Base-by-base conservation (phyloP, 495 filamentous ascomycete genomes). In the Podospora comata region DNA sequence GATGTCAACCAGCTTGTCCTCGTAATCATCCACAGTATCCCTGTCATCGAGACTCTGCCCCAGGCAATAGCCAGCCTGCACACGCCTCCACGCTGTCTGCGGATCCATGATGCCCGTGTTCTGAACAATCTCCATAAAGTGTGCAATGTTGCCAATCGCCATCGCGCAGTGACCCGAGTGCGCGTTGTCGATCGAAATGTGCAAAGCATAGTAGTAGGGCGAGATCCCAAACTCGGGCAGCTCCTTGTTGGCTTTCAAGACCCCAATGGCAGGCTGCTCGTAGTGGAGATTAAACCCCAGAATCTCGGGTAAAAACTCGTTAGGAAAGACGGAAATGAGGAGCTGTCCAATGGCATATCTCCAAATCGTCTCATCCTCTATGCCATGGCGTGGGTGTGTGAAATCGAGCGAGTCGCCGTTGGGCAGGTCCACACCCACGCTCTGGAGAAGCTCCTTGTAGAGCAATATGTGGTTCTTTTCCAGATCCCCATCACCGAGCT, bases 281-380 rank as follows among this genome's bases (percentile, higher is more conserved):
- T 79, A 86, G 19, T 80, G 78, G 76, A 85, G 76, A 68, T 84
- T 86, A 65, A 84, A 84, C 1, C 84, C 82, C 11, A 86, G 72
- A 23, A 85, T 81, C 70, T 85, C 84, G 9, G 83, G 84, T 9
- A 86, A 66, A 65, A 86, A 85, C 48, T 86, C 79, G 54, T 79
- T 53, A 1, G 80, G 80, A 60, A 79, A 85, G 2, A 85, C 69
- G 3, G 81, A 84, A 18, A 86, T 70, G 6, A 82, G 72, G 26
- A 85, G 66, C 61, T 86, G 84, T 11, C 76, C 77, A n/a, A 82
- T 74, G 20, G 81, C 80, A 3, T 79, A 74, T 71, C 78, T 79
- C 83, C 83, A 86, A 9, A 77, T 71, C 7, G 72, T 60, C 3
- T 67, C 60, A 26, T 83, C 72, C 57, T 75, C 65, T 30, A 83